Conservation (phyloP, 2,329 filamentous ascomycete genomes). For the Rutstroemia sp. region DNA sequence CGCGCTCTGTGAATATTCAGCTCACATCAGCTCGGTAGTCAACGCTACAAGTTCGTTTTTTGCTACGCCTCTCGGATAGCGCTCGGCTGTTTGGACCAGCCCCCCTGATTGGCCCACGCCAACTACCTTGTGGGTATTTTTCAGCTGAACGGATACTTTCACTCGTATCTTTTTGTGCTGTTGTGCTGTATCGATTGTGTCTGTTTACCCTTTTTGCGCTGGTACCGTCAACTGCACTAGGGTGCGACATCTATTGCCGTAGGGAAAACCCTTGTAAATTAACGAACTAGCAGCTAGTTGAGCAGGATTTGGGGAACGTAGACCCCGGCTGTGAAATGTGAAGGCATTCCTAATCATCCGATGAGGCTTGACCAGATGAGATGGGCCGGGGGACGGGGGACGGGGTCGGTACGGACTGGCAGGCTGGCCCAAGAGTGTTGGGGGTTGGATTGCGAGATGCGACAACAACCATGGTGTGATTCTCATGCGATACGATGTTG, state of each 20-base stretch:
- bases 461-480: too few relatives aligned
- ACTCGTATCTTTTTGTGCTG: neutral
- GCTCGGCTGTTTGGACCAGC: constrained; percentile 8
- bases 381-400: neutral
- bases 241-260: neutral
- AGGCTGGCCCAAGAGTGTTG: neutral
- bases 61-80: constrained; percentile 8
- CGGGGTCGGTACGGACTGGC: neutral
- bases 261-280: constrained; percentile 1
- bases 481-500: neutral
- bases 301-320: neutral
- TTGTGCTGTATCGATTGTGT: neutral
- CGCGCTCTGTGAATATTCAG: neutral
- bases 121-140: constrained; percentile 6
- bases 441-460: neutral
- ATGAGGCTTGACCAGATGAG: neutral
- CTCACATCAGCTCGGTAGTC: constrained; percentile 9
- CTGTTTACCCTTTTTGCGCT: neutral
- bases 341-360: constrained; percentile 2
- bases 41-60: constrained; percentile 6
- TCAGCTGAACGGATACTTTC: constrained; percentile 8
- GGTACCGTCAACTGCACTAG: neutral
- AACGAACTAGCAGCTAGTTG: neutral
- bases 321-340: neutral
- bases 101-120: neutral